A percentile compares a stretch with the other conserved stretches of the same genome.
These are phyloP conservation scores for Chaetomiaceae sp. DNA, from an alignment of 2,329 filamentous ascomycete species.

Conservation along the genomic window DNA sequence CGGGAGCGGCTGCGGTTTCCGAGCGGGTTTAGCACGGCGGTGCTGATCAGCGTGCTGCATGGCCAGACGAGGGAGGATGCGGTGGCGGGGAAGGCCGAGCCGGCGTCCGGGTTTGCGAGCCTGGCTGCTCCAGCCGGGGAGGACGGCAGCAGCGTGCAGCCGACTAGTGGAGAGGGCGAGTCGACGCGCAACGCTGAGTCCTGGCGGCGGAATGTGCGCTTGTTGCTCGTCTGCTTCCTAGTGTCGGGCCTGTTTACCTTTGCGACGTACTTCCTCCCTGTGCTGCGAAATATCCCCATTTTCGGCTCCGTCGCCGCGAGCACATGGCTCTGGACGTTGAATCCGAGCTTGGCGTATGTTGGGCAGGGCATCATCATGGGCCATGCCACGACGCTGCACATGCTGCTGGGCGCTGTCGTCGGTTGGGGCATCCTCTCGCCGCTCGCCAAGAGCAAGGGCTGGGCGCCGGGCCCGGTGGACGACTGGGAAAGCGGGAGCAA, in stretches of 20 bases:
- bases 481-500: conserved; percentile 93
- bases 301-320: conserved; percentile 69
- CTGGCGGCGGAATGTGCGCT: conserved; percentile 43
- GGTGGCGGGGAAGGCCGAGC: neutral
- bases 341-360: conserved; percentile 94
- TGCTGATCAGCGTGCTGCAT: conserved; percentile 88
- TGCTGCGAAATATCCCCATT: conserved; percentile 78
- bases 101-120: conserved; percentile 25
- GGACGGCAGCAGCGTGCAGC: conserved; percentile 12
- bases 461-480: conserved; percentile 80
- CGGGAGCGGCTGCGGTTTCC: conserved; percentile 89
- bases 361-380: conserved; percentile 99
- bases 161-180: conserved; percentile 23
- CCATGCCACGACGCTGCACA: conserved; percentile 87
- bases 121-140: conserved; percentile 15
- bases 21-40: conserved; percentile 87
- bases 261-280: conserved; percentile 81
- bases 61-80: conserved; percentile 39
- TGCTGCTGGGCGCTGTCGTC: conserved; percentile 82
- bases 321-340: conserved; percentile 91
- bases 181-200: conserved; percentile 29
- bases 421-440: conserved; percentile 92
- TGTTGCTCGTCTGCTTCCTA: conserved; percentile 52
- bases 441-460: conserved; percentile 74
- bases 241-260: conserved; percentile 65